Percentiles rank a stretch among this genome's conserved stretches.
Evolutionary conservation across 2,329 filamentous ascomycete species (phyloP).

Genomic region (Exophiala aquamarina): DNA sequence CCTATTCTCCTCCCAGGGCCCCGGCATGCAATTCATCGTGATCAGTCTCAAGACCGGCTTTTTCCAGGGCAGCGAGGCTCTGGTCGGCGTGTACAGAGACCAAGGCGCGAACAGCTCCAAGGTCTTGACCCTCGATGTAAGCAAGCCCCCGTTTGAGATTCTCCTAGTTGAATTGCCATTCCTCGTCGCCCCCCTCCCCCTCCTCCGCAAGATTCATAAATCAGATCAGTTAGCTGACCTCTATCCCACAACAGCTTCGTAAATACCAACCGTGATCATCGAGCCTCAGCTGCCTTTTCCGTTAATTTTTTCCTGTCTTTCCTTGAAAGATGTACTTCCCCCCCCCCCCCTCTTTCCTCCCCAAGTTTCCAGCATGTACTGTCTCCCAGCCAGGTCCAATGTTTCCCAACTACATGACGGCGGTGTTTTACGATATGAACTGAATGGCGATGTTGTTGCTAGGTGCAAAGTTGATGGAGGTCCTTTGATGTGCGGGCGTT

Average conservation of each 20-base stretch:
- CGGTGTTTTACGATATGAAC: no score
- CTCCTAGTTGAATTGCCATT: no score
- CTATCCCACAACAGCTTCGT: background rate
- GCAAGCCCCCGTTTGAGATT: slow-evolving; percentile 40
- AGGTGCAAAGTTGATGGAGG: no score
- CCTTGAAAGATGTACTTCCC: no score
- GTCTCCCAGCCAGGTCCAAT: no score
- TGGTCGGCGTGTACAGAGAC: slow-evolving; percentile 94
- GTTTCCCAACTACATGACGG: no score
- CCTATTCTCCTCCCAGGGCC: slow-evolving; percentile 50
- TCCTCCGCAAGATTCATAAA: background rate
- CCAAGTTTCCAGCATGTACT: no score
- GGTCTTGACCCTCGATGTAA: slow-evolving; percentile 91
- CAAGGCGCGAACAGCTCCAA: slow-evolving; percentile 90
- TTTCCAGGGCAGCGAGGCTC: slow-evolving; percentile 93
- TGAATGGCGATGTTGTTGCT: no score
- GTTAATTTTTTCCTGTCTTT: no score
- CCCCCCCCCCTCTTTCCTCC: no score
- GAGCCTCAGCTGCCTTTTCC: no score
- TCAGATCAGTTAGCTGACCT: background rate
- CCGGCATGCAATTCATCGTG: slow-evolving; percentile 98
- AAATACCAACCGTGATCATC: slow-evolving; percentile 1
- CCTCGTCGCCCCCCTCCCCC: background rate
- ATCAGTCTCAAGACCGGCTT: slow-evolving; percentile 94
- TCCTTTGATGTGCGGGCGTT: no score